Evolutionary conservation across 352 stramenopile genomes (phyloP).

Genomic region (Phytopythium cucurbitacearum): DNA sequence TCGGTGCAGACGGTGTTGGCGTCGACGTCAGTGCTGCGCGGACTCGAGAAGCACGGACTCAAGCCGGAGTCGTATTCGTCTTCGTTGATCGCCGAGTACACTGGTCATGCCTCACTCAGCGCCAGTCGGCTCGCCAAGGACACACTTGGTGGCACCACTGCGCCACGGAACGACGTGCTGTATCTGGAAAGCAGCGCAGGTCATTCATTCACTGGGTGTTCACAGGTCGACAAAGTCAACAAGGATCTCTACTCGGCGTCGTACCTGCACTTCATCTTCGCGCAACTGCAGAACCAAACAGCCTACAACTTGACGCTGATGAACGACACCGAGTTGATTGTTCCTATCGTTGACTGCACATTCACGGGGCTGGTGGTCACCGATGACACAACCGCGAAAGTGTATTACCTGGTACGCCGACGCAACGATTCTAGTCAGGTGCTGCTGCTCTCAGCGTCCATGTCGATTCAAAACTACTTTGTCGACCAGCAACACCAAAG

Average conservation of each 20-base stretch:
- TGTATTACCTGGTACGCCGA: constrained; percentile 23
- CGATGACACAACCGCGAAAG: constrained; percentile 12
- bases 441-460: constrained; percentile 15
- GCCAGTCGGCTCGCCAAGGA: constrained; percentile 26
- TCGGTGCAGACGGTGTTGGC: constrained; percentile 13
- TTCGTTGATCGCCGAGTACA: constrained; percentile 22
- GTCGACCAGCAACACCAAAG: constrained; percentile 14
- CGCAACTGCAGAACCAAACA: constrained; percentile 9
- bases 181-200: constrained; percentile 19
- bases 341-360: constrained; percentile 20
- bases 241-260: constrained; percentile 15
- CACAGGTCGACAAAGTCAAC: constrained; percentile 9
- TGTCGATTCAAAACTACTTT: constrained; percentile 27
- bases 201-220: constrained; percentile 16
- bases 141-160: constrained; percentile 20
- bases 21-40: constrained; percentile 11
- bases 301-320: constrained; percentile 30
- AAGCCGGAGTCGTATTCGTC: constrained; percentile 1
- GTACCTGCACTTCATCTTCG: constrained; percentile 14
- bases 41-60: constrained; percentile 15
- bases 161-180: constrained; percentile 20
- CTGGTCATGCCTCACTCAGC: constrained; percentile 16
- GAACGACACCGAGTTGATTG: constrained; percentile 19
- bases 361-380: constrained; percentile 11
- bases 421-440: constrained; percentile 12